Base-by-base conservation (phyloP, 345 rosid genomes). In the Lagerstroemia speciosa region DNA sequence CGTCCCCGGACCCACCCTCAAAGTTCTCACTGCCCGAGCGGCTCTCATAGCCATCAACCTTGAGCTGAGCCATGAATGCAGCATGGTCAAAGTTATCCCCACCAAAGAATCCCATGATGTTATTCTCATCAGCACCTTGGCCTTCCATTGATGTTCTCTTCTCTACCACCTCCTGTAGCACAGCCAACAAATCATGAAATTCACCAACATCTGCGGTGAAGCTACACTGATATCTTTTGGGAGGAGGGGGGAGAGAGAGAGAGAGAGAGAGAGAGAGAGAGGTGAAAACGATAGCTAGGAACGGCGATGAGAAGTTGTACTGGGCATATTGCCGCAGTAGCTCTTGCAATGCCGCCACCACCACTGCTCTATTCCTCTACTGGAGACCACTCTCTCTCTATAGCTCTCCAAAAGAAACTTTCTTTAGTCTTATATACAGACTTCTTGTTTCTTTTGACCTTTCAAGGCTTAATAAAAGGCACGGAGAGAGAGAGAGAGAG, bases 1-100 rank as follows among this genome's bases (percentile, higher is more conserved):
- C 89, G 66, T 81, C 89, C n/a, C 87, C 88, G 10, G 87, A 84
- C 64, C 71, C 78, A 62, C 78, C 87, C 43, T 84, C 91, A 34
- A 85, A 41, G 70, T 84, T 82, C 67, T 85, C 86, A 68, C 87
- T 83, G 34, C 83, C 76, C 9, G 91, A 82, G 76, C 76, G 81
- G 80, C 86, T 90, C 71, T 80, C 92, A 46, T 78, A 69, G 17
- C 72, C 66, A n/a, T 58, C 72, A n/a, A 40, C 72, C 72, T 33
- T 77, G 52, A 67, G 61, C 77, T 75, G 77, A 55, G 76, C 82
- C 26, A 30, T 1, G 62, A 82, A 37, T 68, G 78, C 79, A 3
- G 73, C 73, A 75, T 12, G 48, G 48, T 89, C 85, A 16, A 76
- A 78, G 70, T 76, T 83, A 8, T 17, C 24, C 46, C 77, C 96